These are phyloP conservation scores for Eucalyptus cloeziana DNA, from an alignment of 345 rosid genomes.

Conservation along the genomic window DNA sequence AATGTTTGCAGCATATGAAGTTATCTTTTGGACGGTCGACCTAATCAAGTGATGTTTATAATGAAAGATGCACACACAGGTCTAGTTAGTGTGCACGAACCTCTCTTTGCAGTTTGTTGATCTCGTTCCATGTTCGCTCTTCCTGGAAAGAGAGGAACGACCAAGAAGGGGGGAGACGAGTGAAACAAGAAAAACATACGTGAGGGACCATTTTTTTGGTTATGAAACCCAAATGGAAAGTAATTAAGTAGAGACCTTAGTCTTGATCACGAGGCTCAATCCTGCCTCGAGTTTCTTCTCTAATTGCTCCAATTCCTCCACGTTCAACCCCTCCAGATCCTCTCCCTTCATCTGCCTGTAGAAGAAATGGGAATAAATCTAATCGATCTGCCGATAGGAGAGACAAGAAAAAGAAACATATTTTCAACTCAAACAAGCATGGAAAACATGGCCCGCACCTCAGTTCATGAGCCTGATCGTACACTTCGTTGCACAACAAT, in stretches of 20 bases:
- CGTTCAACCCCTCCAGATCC: slow-evolving; percentile 2
- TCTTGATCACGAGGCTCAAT: background rate
- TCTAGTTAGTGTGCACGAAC: background rate
- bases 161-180: background rate
- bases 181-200: background rate
- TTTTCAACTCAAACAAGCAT: background rate
- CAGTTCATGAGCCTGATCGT: background rate
- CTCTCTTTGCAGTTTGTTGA: background rate
- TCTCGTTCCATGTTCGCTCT: background rate
- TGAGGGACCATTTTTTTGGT: background rate
- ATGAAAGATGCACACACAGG: background rate
- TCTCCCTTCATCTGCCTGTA: slow-evolving; percentile 12
- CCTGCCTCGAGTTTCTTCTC: background rate
- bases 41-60: background rate
- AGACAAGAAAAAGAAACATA: background rate
- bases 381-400: background rate
- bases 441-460: background rate
- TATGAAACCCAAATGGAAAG: background rate
- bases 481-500: background rate
- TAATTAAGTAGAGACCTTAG: background rate
- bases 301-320: slow-evolving; percentile 3
- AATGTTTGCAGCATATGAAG: background rate
- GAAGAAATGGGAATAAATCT: background rate
- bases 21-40: background rate
- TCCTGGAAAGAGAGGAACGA: background rate